These are phyloP conservation scores for Trichophyton verrucosum DNA, from an alignment of 2,329 filamentous ascomycete genomes.

Conservation along the genomic window DNA sequence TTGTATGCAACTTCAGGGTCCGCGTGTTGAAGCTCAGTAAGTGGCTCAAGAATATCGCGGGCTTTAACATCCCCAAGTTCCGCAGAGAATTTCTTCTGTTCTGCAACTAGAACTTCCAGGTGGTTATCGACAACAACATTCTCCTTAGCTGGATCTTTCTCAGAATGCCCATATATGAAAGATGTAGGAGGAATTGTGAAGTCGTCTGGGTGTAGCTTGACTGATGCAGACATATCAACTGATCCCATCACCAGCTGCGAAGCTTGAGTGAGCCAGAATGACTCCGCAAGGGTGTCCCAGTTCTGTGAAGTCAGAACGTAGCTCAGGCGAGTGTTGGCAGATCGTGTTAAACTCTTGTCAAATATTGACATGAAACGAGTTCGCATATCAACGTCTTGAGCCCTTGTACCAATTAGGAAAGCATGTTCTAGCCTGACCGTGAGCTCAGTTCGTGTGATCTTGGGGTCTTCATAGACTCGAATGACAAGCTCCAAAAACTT, in stretches of 20 bases:
- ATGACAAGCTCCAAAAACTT: conserved; percentile 95
- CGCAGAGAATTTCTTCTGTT: conserved; percentile 68
- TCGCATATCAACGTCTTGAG: conserved; percentile 89
- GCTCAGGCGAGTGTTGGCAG: conserved; percentile 72
- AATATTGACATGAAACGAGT: conserved; percentile 96
- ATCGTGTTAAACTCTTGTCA: conserved; percentile 85
- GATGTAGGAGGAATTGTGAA: conserved; percentile 66
- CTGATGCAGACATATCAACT: conserved; percentile 67
- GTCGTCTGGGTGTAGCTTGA: conserved; percentile 71
- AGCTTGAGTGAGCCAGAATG: conserved; percentile 93
- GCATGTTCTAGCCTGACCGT: conserved; percentile 97
- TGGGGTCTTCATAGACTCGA: conserved; percentile 93
- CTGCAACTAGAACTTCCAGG: conserved; percentile 64
- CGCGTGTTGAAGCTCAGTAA: conserved; percentile 83
- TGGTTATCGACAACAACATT: conserved; percentile 68
- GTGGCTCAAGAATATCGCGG: conserved; percentile 76
- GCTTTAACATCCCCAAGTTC: conserved; percentile 78
- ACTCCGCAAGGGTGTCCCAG: conserved; percentile 89
- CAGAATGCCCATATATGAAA: conserved; percentile 59
- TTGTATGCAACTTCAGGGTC: conserved; percentile 71
- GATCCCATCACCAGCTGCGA: conserved; percentile 86
- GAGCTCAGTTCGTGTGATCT: conserved; percentile 86
- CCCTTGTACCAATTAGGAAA: conserved; percentile 88
- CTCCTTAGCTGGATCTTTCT: conserved; percentile 51
- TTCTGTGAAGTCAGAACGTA: conserved; percentile 89